phyloP scores from a whole-genome alignment of 257 asterid genomes.

The Solanum megistacrolobum region DNA sequence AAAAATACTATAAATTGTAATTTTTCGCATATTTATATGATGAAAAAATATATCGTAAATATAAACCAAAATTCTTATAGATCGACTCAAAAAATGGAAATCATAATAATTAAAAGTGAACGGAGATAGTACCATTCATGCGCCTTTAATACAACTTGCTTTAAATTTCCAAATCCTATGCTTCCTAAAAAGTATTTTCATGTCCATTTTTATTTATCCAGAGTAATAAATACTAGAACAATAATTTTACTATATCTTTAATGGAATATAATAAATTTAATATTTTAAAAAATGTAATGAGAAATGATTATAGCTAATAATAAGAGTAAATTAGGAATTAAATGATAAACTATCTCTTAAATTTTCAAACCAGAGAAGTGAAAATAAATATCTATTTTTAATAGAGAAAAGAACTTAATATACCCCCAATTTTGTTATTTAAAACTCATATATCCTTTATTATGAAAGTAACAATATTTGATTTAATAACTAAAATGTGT shows the following conservation, averaged over 20 bases:
- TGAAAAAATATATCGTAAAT: no score
- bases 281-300: neutral
- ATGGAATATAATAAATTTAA: neutral
- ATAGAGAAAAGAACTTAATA: rapidly evolving
- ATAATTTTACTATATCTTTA: no score
- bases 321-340: neutral
- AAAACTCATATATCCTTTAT: neutral
- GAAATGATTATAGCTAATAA: neutral
- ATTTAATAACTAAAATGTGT: neutral
- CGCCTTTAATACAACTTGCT: neutral
- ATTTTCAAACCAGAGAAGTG: neutral
- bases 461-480: neutral
- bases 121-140: neutral
- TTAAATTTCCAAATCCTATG: neutral
- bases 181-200: neutral
- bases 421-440: no score
- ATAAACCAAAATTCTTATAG: no score
- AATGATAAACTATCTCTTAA: neutral
- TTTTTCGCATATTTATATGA: no score
- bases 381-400: neutral
- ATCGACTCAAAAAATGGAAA: no score
- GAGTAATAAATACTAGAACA: neutral
- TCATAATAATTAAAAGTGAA: no score
- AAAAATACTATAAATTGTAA: no score
- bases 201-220: no score